phyloP scores from a whole-genome alignment of 176 grass and related monocot genomes.

The Lolium multiflorum region DNA sequence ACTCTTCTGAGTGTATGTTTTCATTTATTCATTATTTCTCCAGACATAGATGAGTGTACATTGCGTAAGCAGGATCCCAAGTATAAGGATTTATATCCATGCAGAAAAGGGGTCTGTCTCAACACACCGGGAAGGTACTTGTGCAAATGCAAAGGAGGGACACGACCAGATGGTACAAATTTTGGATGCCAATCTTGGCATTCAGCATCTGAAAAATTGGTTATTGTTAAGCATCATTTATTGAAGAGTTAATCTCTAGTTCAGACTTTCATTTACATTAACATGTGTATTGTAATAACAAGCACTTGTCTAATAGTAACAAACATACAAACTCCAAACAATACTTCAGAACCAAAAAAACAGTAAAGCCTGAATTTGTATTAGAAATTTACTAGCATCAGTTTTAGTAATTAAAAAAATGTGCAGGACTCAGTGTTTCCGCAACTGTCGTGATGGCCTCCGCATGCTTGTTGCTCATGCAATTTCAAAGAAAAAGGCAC shows the following conservation, averaged over 20 bases:
- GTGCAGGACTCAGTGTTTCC: constrained; percentile 10
- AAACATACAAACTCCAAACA: background rate
- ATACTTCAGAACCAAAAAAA: background rate
- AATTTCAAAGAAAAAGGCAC: background rate
- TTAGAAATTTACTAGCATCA: background rate
- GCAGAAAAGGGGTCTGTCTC: background rate
- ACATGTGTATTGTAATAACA: background rate
- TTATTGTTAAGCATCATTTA: background rate
- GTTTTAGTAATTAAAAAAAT: too few relatives aligned
- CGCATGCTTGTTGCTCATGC: constrained; percentile 26
- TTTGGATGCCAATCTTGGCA: background rate
- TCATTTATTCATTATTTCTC: background rate
- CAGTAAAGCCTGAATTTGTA: background rate
- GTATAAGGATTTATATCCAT: background rate
- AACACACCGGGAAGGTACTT: background rate
- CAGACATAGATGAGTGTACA: constrained; percentile 25
- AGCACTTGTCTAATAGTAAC: background rate
- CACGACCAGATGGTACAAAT: background rate
- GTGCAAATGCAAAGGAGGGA: constrained; percentile 10
- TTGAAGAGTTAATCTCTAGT: background rate
- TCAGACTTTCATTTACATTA: background rate
- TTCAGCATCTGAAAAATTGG: background rate
- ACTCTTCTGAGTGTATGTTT: background rate
- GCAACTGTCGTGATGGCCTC: background rate
- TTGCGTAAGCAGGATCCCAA: background rate